phyloP scores from a whole-genome alignment of 176 grass and related monocot genomes.

The Musa itinerans region DNA sequence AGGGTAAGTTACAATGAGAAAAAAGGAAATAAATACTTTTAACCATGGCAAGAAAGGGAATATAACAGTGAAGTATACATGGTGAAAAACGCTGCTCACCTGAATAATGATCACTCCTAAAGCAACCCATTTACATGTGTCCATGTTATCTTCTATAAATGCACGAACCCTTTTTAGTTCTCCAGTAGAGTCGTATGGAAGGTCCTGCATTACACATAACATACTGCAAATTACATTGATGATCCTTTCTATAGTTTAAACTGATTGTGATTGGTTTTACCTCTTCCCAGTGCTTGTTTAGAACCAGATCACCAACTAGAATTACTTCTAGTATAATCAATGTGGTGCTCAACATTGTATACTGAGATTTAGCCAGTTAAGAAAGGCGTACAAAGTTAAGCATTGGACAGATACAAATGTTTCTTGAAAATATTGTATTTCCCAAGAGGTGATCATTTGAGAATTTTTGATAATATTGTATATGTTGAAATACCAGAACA shows the following conservation, averaged over 20 bases:
- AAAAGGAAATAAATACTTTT: background rate
- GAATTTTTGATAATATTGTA: no score
- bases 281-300: constrained; percentile 65
- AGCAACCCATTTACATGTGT: constrained; percentile 55
- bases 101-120: constrained; percentile 44
- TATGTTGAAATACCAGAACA: background rate
- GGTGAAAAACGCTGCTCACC: constrained; percentile 21
- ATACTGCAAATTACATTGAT: background rate
- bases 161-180: constrained; percentile 51
- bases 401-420: background rate
- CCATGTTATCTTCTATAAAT: constrained; percentile 60
- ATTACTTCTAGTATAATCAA: constrained; percentile 42
- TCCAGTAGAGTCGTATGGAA: constrained; percentile 70
- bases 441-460: no score
- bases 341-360: constrained; percentile 24
- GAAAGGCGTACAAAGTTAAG: background rate
- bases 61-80: background rate
- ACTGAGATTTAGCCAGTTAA: background rate
- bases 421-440: no score
- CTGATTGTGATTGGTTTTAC: constrained; percentile 20
- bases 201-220: constrained; percentile 35
- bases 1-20: no score
- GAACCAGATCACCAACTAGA: constrained; percentile 34
- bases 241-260: constrained; percentile 6
- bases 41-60: background rate